A percentile compares a stretch with the other conserved stretches of the same genome.
phyloP scores from a whole-genome alignment of 176 grass and related monocot species.

The Dendrocalamus sinicus region DNA sequence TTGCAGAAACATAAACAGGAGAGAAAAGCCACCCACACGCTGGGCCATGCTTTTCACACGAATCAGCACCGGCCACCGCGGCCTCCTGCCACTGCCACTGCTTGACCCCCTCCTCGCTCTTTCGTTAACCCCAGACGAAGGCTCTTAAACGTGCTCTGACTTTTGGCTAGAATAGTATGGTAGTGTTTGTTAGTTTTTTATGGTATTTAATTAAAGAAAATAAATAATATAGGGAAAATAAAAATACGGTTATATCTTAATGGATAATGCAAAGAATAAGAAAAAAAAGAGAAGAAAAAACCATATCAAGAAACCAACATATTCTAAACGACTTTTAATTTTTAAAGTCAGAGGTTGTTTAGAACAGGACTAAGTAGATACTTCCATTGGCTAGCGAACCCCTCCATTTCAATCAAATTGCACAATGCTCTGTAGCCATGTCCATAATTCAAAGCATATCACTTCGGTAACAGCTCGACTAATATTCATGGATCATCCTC shows the following conservation, averaged over 20 bases:
- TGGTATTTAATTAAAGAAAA: too few species aligned
- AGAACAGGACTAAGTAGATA: background rate
- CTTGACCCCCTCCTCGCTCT: background rate
- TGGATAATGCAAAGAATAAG: too few species aligned
- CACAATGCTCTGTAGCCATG: background rate
- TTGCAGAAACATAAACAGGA: slow-evolving; percentile 25
- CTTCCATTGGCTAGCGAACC: background rate
- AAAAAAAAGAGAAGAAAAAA: too few species aligned
- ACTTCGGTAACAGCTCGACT: background rate
- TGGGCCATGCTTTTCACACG: slow-evolving; percentile 22
- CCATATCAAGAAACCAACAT: too few species aligned
- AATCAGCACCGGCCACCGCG: slow-evolving; percentile 51
- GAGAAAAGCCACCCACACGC: background rate
- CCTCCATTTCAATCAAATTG: background rate
- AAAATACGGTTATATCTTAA: too few species aligned
- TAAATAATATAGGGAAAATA: too few species aligned
- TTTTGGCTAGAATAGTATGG: too few species aligned
- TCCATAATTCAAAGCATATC: background rate
- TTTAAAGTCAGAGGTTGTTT: too few species aligned
- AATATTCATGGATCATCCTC: background rate
- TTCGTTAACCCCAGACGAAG: background rate
- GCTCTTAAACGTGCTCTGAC: too few species aligned
- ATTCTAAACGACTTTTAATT: too few species aligned
- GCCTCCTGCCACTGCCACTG: background rate
- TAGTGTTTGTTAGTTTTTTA: too few species aligned